These are phyloP conservation scores for Lolium rigidum DNA, from an alignment of 176 grass and related monocot genomes.

Conservation along the genomic window DNA sequence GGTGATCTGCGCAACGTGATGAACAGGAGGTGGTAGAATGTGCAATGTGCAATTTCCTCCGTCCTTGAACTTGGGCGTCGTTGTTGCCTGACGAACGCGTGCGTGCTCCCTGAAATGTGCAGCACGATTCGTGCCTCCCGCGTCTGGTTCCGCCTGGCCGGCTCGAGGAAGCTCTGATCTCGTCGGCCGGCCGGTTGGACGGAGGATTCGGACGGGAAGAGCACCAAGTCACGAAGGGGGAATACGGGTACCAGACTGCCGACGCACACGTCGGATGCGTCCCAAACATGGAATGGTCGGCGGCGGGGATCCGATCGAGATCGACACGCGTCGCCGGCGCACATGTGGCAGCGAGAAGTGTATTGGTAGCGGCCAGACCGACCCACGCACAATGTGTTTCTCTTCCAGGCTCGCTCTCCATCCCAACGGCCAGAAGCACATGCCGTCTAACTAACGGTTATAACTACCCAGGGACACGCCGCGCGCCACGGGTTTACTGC, in stretches of 20 bases:
- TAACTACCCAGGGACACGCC: conserved; percentile 3
- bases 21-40: too few species aligned
- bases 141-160: not conserved
- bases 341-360: not conserved
- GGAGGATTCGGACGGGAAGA: not conserved
- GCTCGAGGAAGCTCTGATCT: not conserved
- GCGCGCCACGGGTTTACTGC: not conserved
- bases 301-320: not conserved
- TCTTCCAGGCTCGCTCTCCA: not conserved
- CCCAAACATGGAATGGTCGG: conserved; percentile 21
- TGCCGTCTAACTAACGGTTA: not conserved
- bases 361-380: not conserved
- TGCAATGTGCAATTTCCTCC: too few species aligned
- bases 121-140: not conserved
- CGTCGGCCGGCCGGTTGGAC: not conserved
- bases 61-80: not conserved
- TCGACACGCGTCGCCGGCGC: conserved; percentile 30
- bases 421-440: not conserved
- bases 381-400: conserved; percentile 1
- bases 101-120: not conserved
- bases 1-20: too few species aligned
- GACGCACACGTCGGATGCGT: not conserved
- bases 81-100: not conserved
- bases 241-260: not conserved
- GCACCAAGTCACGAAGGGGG: not conserved